Evolutionary conservation across 768 basidiomycete genomes (phyloP), one percentile per base, ranked within the genome.

Genomic region (Cubamyces lactineus): DNA sequence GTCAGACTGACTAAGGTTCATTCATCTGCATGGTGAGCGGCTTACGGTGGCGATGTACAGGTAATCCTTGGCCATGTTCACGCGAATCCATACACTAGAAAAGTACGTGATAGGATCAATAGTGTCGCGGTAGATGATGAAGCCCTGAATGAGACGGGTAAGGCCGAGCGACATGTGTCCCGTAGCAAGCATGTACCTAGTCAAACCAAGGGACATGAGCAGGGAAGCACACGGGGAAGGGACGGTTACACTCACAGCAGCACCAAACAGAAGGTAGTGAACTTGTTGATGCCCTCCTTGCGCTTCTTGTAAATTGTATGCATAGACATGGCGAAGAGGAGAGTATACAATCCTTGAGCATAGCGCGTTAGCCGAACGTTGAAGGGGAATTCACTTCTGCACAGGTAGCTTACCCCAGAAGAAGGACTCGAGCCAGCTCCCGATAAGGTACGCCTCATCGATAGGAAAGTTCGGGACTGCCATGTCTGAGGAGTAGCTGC

Each of bases 41-140:
- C 59, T 13, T 53, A 65, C 63, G 21, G 46, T 61, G 23, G 59
- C 56, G 7, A 65, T 61, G 54, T 65, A 65, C 13, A 65, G 40
- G 19, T 62, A 42, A 42, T 65, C 63, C 46, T 65, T 65, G 16
- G 53, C 57, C 26, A 61, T 19, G 53, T 65, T 65, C 16, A 65
- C 23, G 23, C 28, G 59, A 12, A 34, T 21, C n/a, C 43, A 53
- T 11, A 65, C 57, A n/a, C 61, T 45, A 38, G 59, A 49, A 30
- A 65, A 57, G 54, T 61, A 65, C 8, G 34, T 47, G 19, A 57
- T 19, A 12, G 62, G 50, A 5, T 48, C 59, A n/a, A 55, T 41
- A 46, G 47, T 46, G 23, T 63, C 49, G 41, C 50, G 42, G 45
- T 58, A 55, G 16, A 61, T 16, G 23, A 65, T 48, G 47, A 65